Percentiles rank a stretch among this genome's conserved stretches.
Conservation (phyloP, 495 filamentous ascomycete species). For the Polyplosphaeria fusca region DNA sequence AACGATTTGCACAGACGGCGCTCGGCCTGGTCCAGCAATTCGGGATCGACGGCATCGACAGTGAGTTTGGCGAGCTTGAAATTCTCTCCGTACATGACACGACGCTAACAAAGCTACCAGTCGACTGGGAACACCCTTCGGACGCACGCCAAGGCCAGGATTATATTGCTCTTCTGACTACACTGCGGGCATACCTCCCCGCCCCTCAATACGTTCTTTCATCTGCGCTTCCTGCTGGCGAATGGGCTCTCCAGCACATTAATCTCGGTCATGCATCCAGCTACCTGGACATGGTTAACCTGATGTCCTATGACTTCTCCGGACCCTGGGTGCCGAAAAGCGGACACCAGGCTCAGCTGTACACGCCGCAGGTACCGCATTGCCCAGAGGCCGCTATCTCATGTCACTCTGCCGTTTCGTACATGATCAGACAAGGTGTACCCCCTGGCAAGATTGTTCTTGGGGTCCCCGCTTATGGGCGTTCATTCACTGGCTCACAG, state of each 20-base stretch:
- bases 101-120: constrained; percentile 50
- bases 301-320: constrained; percentile 87
- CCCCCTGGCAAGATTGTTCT: constrained; percentile 70
- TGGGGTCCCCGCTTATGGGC: constrained; percentile 76
- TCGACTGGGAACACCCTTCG: constrained; percentile 88
- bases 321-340: constrained; percentile 68
- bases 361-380: constrained; percentile 52
- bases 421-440: constrained; percentile 65
- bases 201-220: constrained; percentile 70
- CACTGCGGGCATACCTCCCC: constrained; percentile 68
- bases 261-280: constrained; percentile 61
- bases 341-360: constrained; percentile 80
- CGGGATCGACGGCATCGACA: constrained; percentile 81
- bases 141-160: constrained; percentile 65
- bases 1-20: constrained; percentile 72
- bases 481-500: constrained; percentile 69
- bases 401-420: constrained; percentile 62
- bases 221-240: constrained; percentile 76
- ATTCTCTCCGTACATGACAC: no score
- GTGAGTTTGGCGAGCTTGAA: constrained; percentile 48
- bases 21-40: constrained; percentile 68
- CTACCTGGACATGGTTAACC: constrained; percentile 74
- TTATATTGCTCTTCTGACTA: constrained; percentile 68
- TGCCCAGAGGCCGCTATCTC: constrained; percentile 55
- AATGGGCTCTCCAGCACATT: constrained; percentile 72